Evolutionary conservation across 1,284 basidiomycete species (phyloP).

Genomic region (Ganoderma sinense): DNA sequence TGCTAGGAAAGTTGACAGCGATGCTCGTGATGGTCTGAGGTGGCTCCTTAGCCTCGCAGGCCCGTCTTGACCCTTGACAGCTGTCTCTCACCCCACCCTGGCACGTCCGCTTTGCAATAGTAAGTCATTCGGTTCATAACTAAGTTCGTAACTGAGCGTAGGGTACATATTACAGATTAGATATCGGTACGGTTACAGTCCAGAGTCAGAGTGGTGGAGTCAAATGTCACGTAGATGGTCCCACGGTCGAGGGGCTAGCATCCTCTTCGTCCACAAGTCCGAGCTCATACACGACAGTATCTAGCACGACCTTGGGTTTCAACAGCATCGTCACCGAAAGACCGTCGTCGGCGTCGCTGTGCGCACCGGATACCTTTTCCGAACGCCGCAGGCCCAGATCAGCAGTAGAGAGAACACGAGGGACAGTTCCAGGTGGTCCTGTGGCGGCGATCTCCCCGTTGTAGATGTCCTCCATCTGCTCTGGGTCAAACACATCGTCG

Average conservation of each 20-base stretch:
- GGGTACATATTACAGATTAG: not conserved
- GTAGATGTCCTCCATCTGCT: conserved; percentile 56
- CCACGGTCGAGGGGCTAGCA: conserved; percentile 17
- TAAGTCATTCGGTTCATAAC: not conserved
- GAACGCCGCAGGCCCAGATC: conserved; percentile 44
- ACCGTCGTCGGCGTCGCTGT: conserved; percentile 34
- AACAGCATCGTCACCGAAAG: conserved; percentile 35
- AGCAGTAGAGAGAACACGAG: conserved; percentile 46
- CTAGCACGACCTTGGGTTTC: conserved; percentile 48
- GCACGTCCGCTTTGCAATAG: not conserved
- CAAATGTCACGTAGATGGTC: conserved; percentile 17
- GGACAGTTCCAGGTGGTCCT: conserved; percentile 18
- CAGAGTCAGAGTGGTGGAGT: not conserved
- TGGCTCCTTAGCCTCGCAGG: conserved; percentile 13
- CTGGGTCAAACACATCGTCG: conserved; percentile 49
- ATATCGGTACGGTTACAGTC: not conserved
- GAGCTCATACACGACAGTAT: conserved; percentile 34
- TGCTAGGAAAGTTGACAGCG: not conserved
- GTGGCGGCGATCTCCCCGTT: conserved; percentile 22
- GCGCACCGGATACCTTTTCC: conserved; percentile 31
- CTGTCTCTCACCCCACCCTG: not conserved
- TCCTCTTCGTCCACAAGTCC: conserved; percentile 33
- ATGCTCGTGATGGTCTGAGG: conserved; percentile 9
- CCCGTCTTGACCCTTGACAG: not conserved
- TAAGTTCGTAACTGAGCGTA: not conserved